Percentiles rank a stretch among this genome's conserved stretches.
Conservation (phyloP, 805 yeast species). For the Candida boleticola region DNA sequence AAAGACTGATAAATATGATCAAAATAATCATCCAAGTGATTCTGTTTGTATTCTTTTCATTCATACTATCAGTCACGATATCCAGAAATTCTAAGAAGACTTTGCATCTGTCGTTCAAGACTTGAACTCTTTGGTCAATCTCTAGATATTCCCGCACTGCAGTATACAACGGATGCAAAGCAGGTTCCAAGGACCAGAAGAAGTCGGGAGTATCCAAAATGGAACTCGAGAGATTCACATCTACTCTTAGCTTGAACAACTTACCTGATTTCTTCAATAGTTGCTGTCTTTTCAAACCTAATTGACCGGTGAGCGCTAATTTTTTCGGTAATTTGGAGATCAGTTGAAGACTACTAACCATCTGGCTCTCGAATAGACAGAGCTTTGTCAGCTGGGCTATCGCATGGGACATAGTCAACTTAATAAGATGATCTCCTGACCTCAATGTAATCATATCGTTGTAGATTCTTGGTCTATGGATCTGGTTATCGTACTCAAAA, state of each 20-base stretch:
- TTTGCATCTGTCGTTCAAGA: conserved; percentile 87
- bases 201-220: conserved; percentile 94
- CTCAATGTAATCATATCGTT: conserved; percentile 92
- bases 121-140: conserved; percentile 92
- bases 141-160: conserved; percentile 92
- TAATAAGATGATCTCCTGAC: conserved; percentile 89
- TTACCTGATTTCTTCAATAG: conserved; percentile 86
- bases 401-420: conserved; percentile 91
- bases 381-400: conserved; percentile 94
- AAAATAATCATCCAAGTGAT: conserved; percentile 88
- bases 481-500: conserved; percentile 64
- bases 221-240: conserved; percentile 86
- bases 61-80: conserved; percentile 89
- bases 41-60: conserved; percentile 87
- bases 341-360: conserved; percentile 78
- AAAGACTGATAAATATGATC: conserved; percentile 73
- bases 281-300: conserved; percentile 83
- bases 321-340: conserved; percentile 89
- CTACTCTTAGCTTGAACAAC: conserved; percentile 85
- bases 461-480: conserved; percentile 72
- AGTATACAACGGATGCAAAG: conserved; percentile 84
- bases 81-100: conserved; percentile 93
- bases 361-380: conserved; percentile 86
- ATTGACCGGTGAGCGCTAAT: conserved; percentile 82
- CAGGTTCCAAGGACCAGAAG: conserved; percentile 95